Evolutionary conservation across 2,329 filamentous ascomycete genomes (phyloP), one percentile per base, ranked within the genome.

Genomic region (Trichophyton rubrum): DNA sequence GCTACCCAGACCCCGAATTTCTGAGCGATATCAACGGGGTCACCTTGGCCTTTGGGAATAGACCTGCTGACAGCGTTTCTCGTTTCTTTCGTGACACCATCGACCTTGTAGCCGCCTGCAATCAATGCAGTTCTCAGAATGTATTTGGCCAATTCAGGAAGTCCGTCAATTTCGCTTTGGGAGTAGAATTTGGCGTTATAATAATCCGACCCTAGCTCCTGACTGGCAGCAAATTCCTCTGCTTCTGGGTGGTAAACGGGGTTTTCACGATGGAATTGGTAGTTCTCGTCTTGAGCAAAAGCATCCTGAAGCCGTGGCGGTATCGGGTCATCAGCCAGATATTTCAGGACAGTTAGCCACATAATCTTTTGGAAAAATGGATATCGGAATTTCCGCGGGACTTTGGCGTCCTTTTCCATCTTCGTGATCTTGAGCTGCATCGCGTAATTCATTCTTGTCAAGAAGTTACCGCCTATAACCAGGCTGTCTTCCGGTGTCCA

Each of bases 401-500:
- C 84, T 63, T 85, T 83, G 64, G 84, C 87, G 60, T 80, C 80
- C 69, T 85, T 86, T 69, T 87, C 85, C 53, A 87, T 83, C 58
- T 85, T 82, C 33, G 82, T 77, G 7, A 87, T 77, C 64, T 81
- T 82, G 67, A 87, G 82, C 68, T 87, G 85, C 77, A 85, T 85
- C 60, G 79, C 80, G 68, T 84, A 86, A 62, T 85, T 83, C 70
- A 86, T 77, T 60, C 81, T 75, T 3, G 84, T 87, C 51, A 87
- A 74, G 66, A 87, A 87, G 67, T 87, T 87, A 58, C 85, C 85
- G n/a, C 85, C 85, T 63, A 87, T 85, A 30, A 87, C 85, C 56
- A 87, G 72, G 66, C 84, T 87, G 67, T 87, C 84, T 66, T 84
- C 80, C 0, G 85, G 85, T 8, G 85, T 87, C 82, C 85, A 86